Base-by-base conservation (phyloP, 768 basidiomycete species). In the Porpolomopsis calyptriformis region DNA sequence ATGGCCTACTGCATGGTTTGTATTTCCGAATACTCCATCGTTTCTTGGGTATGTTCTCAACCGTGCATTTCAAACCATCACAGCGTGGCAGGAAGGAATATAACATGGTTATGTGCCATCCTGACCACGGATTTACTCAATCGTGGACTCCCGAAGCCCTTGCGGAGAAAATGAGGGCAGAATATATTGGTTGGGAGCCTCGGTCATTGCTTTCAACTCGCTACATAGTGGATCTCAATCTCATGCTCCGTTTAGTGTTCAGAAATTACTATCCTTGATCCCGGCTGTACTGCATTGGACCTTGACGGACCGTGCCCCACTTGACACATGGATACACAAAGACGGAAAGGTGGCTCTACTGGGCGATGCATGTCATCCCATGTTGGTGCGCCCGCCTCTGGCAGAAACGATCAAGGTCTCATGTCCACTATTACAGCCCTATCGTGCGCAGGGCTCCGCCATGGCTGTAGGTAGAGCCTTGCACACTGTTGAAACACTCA, bases 331-430 rank as follows among this genome's bases (percentile, higher is more conserved):
- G 77, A 49, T 76, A 6, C 72, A 78, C 55, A 51, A 52, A 27
- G 58, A 59, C 14, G 69, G 67, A 2, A 68, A 59, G 20, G 60
- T 77, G 1, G 67, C 59, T 3, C 56, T 78, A 12, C 60, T 78
- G 0, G 77, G 77, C 1, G 77, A 78, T 52, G 66, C 76, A 0
- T 76, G 74, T 39, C 77, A 78, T 55, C 71, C 77, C 1, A 78
- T 77, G 72, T 61, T 76, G 33, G 76, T 77, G 47, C 50, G 74
- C 67, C 7, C 19, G 14, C 43, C 38, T 35, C 35, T 34, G 33
- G 23, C 37, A 35, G 11, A 8, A 3, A 24, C n/a, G 23, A 36
- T 9, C 35, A 38, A 20, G n/a, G 23, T 24, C 24, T 27, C 35
- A 20, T 18, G 14, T 31, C 29, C 40, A 47, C 36, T 27, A 43